Conservation (phyloP, 768 basidiomycete genomes). For the Rhizopogon vulgaris region DNA sequence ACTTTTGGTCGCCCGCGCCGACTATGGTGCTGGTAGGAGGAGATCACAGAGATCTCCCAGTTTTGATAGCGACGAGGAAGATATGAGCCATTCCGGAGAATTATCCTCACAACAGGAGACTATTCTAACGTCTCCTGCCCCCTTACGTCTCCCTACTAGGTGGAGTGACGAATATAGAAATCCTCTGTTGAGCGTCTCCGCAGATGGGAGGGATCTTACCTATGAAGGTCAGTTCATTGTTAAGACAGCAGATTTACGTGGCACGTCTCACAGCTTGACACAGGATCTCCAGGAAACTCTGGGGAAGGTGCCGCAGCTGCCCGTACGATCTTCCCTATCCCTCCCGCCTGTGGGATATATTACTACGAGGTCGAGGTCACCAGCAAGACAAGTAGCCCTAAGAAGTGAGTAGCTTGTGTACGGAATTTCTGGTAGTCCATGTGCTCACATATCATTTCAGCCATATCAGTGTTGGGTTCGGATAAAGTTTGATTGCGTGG, state of each 20-base stretch:
- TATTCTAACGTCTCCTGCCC: constrained; percentile 25
- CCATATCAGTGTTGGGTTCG: constrained; percentile 78
- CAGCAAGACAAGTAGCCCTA: constrained; percentile 72
- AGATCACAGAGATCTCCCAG: constrained; percentile 32
- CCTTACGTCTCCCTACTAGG: constrained; percentile 63
- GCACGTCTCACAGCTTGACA: constrained; percentile 4
- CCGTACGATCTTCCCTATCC: constrained; percentile 71
- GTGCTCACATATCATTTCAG: constrained; percentile 31
- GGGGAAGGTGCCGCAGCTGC: constrained; percentile 85
- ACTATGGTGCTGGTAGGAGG: constrained; percentile 12
- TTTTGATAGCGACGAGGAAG: constrained; percentile 67
- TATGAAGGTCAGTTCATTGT: constrained; percentile 49
- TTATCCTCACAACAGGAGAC: constrained; percentile 18
- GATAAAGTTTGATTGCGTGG: constrained; percentile 1
- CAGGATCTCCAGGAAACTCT: constrained; percentile 48
- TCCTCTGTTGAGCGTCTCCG: constrained; percentile 50
- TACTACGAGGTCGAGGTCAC: constrained; percentile 90
- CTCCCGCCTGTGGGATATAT: constrained; percentile 83
- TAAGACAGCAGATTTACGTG: not conserved
- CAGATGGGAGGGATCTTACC: constrained; percentile 68
- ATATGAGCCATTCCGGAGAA: constrained; percentile 44
- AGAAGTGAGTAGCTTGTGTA: constrained; percentile 49
- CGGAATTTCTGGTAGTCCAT: constrained; percentile 2
- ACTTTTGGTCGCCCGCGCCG: constrained; percentile 11
- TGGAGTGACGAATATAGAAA: constrained; percentile 72